phyloP scores from a whole-genome alignment of 257 asterid species.

The Paraleonurus japonicus region DNA sequence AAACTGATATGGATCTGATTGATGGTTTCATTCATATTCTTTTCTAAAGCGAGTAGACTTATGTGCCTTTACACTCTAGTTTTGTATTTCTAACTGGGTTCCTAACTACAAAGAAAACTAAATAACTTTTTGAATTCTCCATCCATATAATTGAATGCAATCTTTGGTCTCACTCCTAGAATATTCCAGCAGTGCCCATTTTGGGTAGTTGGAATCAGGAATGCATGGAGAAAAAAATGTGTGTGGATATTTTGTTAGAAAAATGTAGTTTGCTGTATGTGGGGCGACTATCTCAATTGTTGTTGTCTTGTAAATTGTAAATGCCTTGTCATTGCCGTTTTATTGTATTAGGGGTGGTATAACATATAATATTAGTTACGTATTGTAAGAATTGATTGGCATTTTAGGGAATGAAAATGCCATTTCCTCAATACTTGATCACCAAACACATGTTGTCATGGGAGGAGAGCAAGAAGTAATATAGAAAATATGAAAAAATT shows the following conservation, averaged over 20 bases:
- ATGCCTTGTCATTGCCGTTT: neutral
- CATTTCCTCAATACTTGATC: neutral
- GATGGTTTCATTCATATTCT: neutral
- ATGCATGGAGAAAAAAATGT: neutral
- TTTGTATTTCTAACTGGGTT: conserved; percentile 2
- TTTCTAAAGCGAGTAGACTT: neutral
- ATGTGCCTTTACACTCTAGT: conserved; percentile 9
- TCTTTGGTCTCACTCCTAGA: neutral
- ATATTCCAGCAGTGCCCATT: neutral
- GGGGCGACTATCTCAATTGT: neutral
- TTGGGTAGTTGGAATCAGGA: neutral
- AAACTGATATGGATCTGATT: neutral
- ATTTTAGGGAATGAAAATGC: neutral
- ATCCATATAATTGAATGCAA: neutral
- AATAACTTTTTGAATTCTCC: neutral
- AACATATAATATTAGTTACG: no score
- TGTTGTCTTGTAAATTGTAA: neutral
- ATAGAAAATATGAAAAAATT: neutral
- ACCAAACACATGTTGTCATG: neutral
- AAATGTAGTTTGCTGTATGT: neutral
- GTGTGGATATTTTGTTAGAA: neutral
- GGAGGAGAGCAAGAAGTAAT: neutral
- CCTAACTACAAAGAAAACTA: neutral
- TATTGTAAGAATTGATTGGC: no score
- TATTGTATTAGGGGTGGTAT: neutral